These are phyloP conservation scores for Colletotrichum navitas DNA, from an alignment of 2,329 filamentous ascomycete species.

Conservation along the genomic window DNA sequence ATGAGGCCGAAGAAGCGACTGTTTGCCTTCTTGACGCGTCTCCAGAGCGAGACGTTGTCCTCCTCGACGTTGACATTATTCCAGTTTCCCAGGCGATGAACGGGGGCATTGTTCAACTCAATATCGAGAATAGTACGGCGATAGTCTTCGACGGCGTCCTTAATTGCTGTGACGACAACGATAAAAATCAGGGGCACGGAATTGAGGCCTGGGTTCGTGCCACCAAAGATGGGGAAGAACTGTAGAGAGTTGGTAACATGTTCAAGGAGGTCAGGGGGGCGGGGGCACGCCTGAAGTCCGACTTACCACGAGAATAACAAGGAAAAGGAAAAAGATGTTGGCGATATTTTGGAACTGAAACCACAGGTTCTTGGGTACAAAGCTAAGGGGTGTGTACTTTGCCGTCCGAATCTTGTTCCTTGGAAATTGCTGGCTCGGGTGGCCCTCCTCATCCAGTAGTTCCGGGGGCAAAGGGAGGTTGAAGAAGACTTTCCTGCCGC, in stretches of 20 bases:
- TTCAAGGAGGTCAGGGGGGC: constrained; percentile 4
- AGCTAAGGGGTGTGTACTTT: constrained; percentile 96
- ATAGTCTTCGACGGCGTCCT: constrained; percentile 97
- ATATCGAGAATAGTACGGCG: constrained; percentile 91
- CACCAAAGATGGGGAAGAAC: constrained; percentile 98
- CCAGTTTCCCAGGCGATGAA: constrained; percentile 90
- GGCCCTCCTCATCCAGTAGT: constrained; percentile 84
- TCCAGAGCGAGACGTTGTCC: constrained; percentile 88
- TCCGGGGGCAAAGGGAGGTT: constrained; percentile 83
- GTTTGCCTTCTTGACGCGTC: constrained; percentile 89
- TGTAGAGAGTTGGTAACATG: constrained; percentile 54
- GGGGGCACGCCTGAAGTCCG: constrained; percentile 5
- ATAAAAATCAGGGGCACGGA: constrained; percentile 95
- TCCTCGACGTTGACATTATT: constrained; percentile 93
- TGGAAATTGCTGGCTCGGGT: constrained; percentile 76
- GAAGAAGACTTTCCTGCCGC: constrained; percentile 80
- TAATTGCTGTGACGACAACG: constrained; percentile 86
- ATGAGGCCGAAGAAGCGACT: constrained; percentile 71
- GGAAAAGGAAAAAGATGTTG: constrained; percentile 97
- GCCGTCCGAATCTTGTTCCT: constrained; percentile 98
- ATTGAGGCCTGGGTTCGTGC: constrained; percentile 88
- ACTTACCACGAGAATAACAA: constrained; percentile 93
- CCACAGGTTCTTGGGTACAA: constrained; percentile 96
- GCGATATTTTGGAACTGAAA: constrained; percentile 99
- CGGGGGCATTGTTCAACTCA: constrained; percentile 94